phyloP scores from a whole-genome alignment of 805 yeast species.

The Yarrowia deformans region DNA sequence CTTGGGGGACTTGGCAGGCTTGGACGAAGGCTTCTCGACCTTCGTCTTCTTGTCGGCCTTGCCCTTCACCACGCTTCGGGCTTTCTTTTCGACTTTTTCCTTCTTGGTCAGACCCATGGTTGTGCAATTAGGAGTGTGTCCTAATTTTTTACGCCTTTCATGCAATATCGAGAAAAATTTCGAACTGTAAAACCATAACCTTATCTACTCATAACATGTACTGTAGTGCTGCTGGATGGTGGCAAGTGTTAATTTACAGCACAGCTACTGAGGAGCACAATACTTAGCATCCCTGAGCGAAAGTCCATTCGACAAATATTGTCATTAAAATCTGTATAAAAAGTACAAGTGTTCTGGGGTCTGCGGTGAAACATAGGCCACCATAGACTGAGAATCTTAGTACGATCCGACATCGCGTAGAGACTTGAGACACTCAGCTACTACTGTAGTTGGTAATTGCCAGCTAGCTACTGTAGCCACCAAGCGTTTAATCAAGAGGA shows the following conservation, averaged over 20 bases:
- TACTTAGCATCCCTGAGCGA: too few species aligned
- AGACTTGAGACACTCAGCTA: too few species aligned
- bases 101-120: conserved; percentile 37
- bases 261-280: too few species aligned
- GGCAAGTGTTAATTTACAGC: too few species aligned
- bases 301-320: too few species aligned
- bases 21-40: conserved; percentile 23
- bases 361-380: too few species aligned
- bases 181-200: conserved; percentile 29
- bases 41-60: conserved; percentile 32
- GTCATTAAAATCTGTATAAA: too few species aligned
- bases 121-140: conserved; percentile 32
- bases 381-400: too few species aligned
- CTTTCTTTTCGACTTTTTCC: conserved; percentile 38
- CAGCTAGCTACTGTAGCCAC: too few species aligned
- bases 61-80: conserved; percentile 36
- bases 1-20: conserved; percentile 28
- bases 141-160: conserved; percentile 29
- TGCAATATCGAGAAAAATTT: conserved; percentile 38
- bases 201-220: conserved; percentile 15
- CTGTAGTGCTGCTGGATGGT: not conserved
- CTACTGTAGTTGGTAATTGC: too few species aligned
- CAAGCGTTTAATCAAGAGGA: conserved; percentile 32
- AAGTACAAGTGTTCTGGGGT: too few species aligned
- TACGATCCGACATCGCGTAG: too few species aligned